Percentiles rank a stretch among this genome's conserved stretches.
Conservation (phyloP, 1,284 basidiomycete species). For the Boletus smithii region DNA sequence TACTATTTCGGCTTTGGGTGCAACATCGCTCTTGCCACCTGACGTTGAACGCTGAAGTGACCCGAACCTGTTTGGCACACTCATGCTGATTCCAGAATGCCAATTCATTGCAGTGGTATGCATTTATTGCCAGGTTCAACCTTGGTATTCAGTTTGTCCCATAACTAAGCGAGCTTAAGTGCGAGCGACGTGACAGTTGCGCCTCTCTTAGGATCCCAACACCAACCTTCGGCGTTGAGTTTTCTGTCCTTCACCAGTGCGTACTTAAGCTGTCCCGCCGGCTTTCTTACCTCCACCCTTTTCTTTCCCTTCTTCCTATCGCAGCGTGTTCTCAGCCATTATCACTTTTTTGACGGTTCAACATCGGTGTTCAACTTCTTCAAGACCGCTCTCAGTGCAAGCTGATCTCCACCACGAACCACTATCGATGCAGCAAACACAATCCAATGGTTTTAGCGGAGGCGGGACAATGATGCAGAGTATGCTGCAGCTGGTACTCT, state of each 20-base stretch:
- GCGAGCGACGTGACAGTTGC: neutral
- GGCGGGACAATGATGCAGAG: conserved; percentile 1
- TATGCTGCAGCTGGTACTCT: conserved; percentile 16
- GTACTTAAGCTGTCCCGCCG: neutral
- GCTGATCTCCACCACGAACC: neutral
- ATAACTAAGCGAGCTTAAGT: neutral
- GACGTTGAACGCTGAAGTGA: neutral
- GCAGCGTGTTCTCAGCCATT: neutral
- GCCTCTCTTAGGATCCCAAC: neutral
- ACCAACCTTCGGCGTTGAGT: no score
- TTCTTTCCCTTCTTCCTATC: neutral
- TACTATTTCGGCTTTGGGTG: neutral
- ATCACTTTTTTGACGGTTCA: neutral
- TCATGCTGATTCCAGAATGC: conserved; percentile 1
- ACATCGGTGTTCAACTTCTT: conserved; percentile 9
- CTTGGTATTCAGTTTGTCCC: neutral
- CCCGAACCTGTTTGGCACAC: neutral
- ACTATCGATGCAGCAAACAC: conserved; percentile 9
- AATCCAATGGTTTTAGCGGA: neutral
- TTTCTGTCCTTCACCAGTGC: neutral
- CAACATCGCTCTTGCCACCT: neutral
- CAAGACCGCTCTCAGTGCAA: neutral
- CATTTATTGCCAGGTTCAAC: neutral
- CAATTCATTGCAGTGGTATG: conserved; percentile 5
- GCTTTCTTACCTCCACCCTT: neutral